phyloP scores from a whole-genome alignment of 129 eudicot species.

The Pseudognaphalium luteoalbum region DNA sequence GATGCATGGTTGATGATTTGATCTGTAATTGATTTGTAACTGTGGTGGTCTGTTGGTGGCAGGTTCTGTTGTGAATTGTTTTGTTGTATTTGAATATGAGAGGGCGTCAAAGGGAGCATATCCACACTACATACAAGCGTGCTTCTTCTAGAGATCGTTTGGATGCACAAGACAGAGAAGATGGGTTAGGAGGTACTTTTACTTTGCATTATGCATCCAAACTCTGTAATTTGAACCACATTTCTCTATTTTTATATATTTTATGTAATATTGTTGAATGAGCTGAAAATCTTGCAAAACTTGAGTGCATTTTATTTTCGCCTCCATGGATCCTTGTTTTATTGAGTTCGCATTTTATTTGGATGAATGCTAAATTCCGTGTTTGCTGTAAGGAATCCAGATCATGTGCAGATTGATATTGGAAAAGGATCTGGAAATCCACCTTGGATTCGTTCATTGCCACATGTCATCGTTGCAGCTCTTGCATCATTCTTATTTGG shows the following conservation, averaged over 20 bases:
- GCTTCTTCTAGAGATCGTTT: constrained; percentile 55
- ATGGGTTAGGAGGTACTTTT: constrained; percentile 59
- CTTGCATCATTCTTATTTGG: constrained; percentile 75
- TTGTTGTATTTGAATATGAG: constrained; percentile 39
- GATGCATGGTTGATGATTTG: constrained; percentile 17
- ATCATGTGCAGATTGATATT: constrained; percentile 33
- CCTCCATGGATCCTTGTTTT: not conserved
- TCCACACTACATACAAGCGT: constrained; percentile 63
- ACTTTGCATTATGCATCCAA: not conserved
- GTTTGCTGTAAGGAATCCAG: constrained; percentile 40
- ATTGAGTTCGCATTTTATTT: constrained; percentile 12
- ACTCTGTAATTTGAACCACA: not conserved
- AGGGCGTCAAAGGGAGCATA: constrained; percentile 57
- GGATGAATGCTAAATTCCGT: constrained; percentile 10
- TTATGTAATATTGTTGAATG: constrained; percentile 10
- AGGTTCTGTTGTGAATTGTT: constrained; percentile 19
- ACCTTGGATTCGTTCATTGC: constrained; percentile 70
- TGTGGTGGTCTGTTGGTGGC: constrained; percentile 26
- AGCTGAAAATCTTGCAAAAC: constrained; percentile 11
- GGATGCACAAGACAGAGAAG: constrained; percentile 49
- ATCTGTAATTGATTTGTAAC: not conserved
- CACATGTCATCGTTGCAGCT: constrained; percentile 84
- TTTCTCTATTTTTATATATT: not conserved
- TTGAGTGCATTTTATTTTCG: not conserved
- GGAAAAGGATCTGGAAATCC: constrained; percentile 67